Evolutionary conservation across 192 early-diverging fungal species (phyloP), one percentile per base, ranked within the genome.

Genomic region (Coemansia sp.): DNA sequence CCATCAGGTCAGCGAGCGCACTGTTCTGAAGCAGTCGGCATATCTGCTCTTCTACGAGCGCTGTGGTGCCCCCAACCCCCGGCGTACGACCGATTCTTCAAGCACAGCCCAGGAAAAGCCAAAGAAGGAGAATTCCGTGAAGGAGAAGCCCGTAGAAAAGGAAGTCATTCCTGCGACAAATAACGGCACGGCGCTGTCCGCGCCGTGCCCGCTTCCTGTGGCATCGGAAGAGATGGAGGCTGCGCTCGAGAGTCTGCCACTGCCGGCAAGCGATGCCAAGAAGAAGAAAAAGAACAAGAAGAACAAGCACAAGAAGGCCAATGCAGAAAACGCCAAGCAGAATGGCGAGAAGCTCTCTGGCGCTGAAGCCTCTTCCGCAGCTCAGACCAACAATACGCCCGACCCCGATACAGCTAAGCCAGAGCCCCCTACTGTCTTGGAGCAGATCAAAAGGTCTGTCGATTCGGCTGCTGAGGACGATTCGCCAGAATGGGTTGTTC

Each of bases 21-120:
- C 84, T 5, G 93, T 94, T 2, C 73, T 94, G 7, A 61, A 61
- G 4, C 85, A 90, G 65, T 77, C 83, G n/a, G 93, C 91, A 2
- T 95, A 95, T 48, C 81, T 95, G 81, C 73, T 95, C 18, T 95
- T 95, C 64, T 95, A 93, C 62, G 77, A 81, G 33, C 80, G 70
- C 60, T 29, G 25, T 24, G 29, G 29, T 7, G 28, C 50, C 7
- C 28, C 30, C 49, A 45, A 56, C 28, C 47, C n/a, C n/a, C 22
- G 35, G 28, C 33, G 21, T 43, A 28, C 44, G 54, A 33, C 31
- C 25, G 25, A 18, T 30, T 12, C 23, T 14, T 25, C 9, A 31
- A 40, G 10, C 24, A 14, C 14, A 19, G 6, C 56, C 6, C 42
- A 29, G 19, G 21, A 44, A 14, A 7, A 46, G 28, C 56, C 45